Percentiles rank a stretch among this genome's conserved stretches.
phyloP scores from a whole-genome alignment of 2,329 filamentous ascomycete genomes.

The Penicillium janthinellum region DNA sequence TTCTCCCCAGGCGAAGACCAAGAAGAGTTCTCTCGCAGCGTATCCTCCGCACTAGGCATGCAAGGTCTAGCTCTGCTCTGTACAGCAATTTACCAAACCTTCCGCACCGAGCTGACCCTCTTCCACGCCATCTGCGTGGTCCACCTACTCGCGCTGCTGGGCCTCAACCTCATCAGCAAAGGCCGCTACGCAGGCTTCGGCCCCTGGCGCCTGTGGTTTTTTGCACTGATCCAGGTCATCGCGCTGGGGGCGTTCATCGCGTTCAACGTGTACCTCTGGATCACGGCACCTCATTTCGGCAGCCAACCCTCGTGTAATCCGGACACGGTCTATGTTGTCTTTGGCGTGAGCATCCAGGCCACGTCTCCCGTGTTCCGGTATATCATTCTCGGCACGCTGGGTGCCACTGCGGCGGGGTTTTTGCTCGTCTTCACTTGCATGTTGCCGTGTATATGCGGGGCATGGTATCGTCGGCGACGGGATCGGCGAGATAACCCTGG shows the following conservation, averaged over 20 bases:
- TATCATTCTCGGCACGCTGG: conserved; percentile 17
- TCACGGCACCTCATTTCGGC: conserved; percentile 19
- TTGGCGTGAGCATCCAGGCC: conserved; percentile 20
- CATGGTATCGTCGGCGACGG: conserved; percentile 3
- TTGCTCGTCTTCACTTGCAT: conserved; percentile 16
- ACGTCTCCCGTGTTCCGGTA: conserved; percentile 22
- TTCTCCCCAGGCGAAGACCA: conserved; percentile 19
- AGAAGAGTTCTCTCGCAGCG: conserved; percentile 20
- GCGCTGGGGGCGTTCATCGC: conserved; percentile 15
- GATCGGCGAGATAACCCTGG: background rate
- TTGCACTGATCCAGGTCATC: conserved; percentile 12
- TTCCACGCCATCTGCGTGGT: conserved; percentile 25
- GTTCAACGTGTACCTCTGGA: conserved; percentile 22
- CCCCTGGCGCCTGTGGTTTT: conserved; percentile 21
- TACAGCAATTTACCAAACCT: conserved; percentile 23
- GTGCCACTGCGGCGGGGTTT: conserved; percentile 7
- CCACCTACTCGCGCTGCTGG: conserved; percentile 20
- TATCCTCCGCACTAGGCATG: conserved; percentile 21
- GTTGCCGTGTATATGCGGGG: conserved; percentile 16
- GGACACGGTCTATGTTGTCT: conserved; percentile 19
- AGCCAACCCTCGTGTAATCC: conserved; percentile 19
- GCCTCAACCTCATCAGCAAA: conserved; percentile 19
- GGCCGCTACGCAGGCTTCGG: conserved; percentile 20
- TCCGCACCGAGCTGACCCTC: conserved; percentile 19
- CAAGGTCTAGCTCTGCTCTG: conserved; percentile 23